Evolutionary conservation across 345 rosid species (phyloP), one percentile per base, ranked within the genome.

Genomic region (Geranium rotundifolium): DNA sequence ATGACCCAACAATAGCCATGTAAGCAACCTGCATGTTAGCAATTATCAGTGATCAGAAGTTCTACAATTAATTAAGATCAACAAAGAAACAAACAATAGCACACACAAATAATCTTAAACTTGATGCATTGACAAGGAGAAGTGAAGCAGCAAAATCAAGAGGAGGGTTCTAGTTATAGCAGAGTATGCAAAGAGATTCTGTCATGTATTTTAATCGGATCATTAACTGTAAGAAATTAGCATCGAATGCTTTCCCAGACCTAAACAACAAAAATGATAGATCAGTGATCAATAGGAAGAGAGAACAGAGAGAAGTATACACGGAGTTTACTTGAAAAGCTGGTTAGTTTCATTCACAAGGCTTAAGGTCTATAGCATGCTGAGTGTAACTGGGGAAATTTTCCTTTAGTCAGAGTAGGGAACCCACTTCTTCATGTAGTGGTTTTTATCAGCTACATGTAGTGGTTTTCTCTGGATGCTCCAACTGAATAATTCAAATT

Each of bases 1-100:
- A 95, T 61, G 99, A 88, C 69, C 99, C 97, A 64, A 90, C 99
- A 66, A 84, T 8, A 69, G 96, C 96, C 97, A 90, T 85, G 84
- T 95, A 95, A 64, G 66, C 96, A 23, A 90, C 92, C 97, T 95
- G 73, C 17, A 46, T 23, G 18, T n/a, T 7, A 17, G 61, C 17
- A 18, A n/a, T n/a, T n/a, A n/a, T n/a, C n/a, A n/a, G 15, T 19
- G 37, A 6, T 41, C 9, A 41, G 5, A 13, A 41, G 12, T 41
- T 12, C 50, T 41, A 41, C 1, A 41, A 41, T 41, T 41, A 5
- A 41, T 12, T 13, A 41, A 12, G 50, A 41, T 41, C 50, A 41
- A 3, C 50, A 12, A 41, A 6, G 14, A 41, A 3, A 41, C 50
- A 41, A 41, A 1, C 10, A 9, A 34, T 9, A 41, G 50, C 50